Percentiles rank a stretch among this genome's conserved stretches.
These are phyloP conservation scores for Phylloboletellus chloephorus DNA, from an alignment of 1,284 basidiomycete genomes.

Conservation along the genomic window DNA sequence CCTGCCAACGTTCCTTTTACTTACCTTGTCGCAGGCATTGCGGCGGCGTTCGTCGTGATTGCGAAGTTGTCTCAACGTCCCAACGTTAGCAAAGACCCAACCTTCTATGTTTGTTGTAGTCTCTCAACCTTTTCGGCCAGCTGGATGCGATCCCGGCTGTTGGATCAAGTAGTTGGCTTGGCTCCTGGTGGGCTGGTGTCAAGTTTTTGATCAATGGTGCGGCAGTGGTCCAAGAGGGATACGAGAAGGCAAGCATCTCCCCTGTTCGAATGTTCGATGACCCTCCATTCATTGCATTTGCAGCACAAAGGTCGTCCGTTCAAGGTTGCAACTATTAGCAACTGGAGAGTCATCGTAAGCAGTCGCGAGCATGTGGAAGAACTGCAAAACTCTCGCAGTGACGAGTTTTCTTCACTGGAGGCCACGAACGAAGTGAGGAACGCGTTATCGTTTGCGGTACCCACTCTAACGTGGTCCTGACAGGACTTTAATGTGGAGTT, in stretches of 20 bases:
- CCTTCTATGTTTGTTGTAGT: not conserved
- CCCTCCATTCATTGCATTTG: not conserved
- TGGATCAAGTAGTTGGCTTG: slow-evolving; percentile 15
- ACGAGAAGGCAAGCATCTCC: slow-evolving; percentile 11
- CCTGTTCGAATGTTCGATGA: not conserved
- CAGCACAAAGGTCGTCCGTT: slow-evolving; percentile 36
- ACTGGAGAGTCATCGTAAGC: slow-evolving; percentile 39
- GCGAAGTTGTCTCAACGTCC: not conserved
- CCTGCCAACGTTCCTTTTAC: not conserved
- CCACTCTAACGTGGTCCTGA: too few species aligned
- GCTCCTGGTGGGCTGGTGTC: slow-evolving; percentile 15
- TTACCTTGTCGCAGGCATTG: not conserved
- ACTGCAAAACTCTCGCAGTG: slow-evolving; percentile 35
- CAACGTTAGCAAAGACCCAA: not conserved
- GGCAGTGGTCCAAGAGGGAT: slow-evolving; percentile 18
- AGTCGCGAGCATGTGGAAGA: slow-evolving; percentile 37
- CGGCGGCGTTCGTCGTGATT: not conserved
- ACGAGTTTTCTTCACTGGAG: slow-evolving; percentile 34
- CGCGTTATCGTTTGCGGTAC: too few species aligned
- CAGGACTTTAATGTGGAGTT: slow-evolving; percentile 23
- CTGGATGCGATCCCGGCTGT: slow-evolving; percentile 17
- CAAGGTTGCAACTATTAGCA: slow-evolving; percentile 35
- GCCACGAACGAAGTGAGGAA: slow-evolving; percentile 32
- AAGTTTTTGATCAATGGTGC: slow-evolving; percentile 6
- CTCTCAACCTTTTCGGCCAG: slow-evolving; percentile 8